Conservation (phyloP, 2,329 filamentous ascomycete genomes). For the Aspergillus neoniger region DNA sequence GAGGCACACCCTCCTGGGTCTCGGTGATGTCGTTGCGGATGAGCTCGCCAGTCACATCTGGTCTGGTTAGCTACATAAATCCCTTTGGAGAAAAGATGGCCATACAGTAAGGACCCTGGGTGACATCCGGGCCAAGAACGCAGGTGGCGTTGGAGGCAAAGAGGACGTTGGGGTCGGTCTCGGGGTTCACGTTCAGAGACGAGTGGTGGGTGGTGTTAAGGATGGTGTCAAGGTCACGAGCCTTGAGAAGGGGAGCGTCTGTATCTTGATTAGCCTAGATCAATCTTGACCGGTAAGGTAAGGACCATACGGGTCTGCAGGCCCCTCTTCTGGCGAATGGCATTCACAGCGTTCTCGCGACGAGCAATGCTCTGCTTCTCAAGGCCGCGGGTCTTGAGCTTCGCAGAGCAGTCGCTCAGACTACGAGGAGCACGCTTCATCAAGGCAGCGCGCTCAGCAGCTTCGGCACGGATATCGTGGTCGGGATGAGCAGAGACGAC, state of each 20-base stretch:
- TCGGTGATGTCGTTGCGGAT: conserved; percentile 41
- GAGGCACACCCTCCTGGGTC: conserved; percentile 37
- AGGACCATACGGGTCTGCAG: conserved; percentile 29
- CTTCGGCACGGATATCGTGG: conserved; percentile 52
- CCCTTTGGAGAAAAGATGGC: accelerated
- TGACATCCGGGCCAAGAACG: conserved; percentile 56
- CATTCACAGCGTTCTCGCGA: conserved; percentile 45
- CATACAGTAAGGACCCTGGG: conserved; percentile 56
- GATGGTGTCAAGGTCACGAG: conserved; percentile 38
- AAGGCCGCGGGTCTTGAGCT: conserved; percentile 52
- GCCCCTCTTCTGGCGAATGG: conserved; percentile 46
- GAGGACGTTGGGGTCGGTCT: conserved; percentile 28
- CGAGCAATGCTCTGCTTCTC: conserved; percentile 49
- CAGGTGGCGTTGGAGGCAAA: conserved; percentile 44
- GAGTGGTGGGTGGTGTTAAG: conserved; percentile 45
- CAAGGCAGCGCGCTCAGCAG: conserved; percentile 53
- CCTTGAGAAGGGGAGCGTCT: conserved; percentile 28
- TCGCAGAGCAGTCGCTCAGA: conserved; percentile 50
- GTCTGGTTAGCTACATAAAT: neutral
- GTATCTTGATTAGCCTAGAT: neutral
- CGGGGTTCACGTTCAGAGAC: conserved; percentile 28
- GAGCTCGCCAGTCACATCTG: conserved; percentile 41
- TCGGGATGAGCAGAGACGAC: conserved; percentile 50
- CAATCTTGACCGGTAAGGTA: neutral
- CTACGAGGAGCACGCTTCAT: conserved; percentile 44